phyloP scores from a whole-genome alignment of 2,329 filamentous ascomycete species.

The Dactylellina sp. region DNA sequence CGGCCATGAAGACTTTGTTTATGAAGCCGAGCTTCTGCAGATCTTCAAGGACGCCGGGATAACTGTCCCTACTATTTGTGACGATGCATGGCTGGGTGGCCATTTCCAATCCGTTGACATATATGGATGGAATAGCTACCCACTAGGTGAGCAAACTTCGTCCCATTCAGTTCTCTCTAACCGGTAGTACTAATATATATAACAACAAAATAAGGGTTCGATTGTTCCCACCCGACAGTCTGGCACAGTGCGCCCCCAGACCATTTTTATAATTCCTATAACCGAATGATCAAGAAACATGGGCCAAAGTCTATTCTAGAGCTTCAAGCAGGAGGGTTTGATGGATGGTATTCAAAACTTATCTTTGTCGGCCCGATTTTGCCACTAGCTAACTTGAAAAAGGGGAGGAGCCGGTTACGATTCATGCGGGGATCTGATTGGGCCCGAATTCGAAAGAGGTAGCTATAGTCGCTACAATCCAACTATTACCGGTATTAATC shows the following conservation, averaged over 20 bases:
- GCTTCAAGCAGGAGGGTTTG: slow-evolving; percentile 78
- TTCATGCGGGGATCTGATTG: slow-evolving; percentile 74
- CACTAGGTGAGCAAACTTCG: slow-evolving; percentile 5
- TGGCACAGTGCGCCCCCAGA: slow-evolving; percentile 49
- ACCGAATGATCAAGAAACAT: slow-evolving; percentile 35
- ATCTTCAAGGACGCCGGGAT: slow-evolving; percentile 44
- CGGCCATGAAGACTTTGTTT: slow-evolving; percentile 41
- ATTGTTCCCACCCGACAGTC: slow-evolving; percentile 42
- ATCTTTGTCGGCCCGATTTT: background rate
- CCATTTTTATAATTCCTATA: slow-evolving; percentile 46
- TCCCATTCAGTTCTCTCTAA: background rate
- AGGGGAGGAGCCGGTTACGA: slow-evolving; percentile 76
- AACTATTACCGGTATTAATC: slow-evolving; percentile 6
- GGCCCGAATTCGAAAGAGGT: slow-evolving; percentile 76
- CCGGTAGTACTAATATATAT: background rate
- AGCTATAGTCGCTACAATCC: background rate
- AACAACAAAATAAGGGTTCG: slow-evolving; percentile 32
- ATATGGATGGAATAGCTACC: slow-evolving; percentile 54
- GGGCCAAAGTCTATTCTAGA: slow-evolving; percentile 61
- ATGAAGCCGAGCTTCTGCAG: slow-evolving; percentile 39
- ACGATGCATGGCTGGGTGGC: slow-evolving; percentile 50
- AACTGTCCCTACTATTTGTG: slow-evolving; percentile 46
- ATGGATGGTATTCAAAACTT: slow-evolving; percentile 70
- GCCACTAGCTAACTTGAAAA: background rate
- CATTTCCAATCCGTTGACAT: slow-evolving; percentile 52